Conservation (phyloP, 2,329 filamentous ascomycete genomes). For the Trichoderma afroharzianum region DNA sequence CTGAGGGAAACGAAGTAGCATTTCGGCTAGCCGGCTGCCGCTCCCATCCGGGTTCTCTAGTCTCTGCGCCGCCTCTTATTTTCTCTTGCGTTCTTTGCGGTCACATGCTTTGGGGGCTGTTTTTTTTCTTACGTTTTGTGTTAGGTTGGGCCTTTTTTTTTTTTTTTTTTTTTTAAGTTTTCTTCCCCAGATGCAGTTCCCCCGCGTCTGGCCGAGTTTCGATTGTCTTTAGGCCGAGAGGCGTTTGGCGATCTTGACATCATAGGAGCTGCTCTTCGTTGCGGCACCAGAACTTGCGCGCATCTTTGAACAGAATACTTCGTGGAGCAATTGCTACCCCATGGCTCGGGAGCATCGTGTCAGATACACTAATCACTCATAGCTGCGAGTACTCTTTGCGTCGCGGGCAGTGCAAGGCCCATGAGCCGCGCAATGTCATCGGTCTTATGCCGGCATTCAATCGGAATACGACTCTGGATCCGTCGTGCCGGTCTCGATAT, state of each 20-base stretch:
- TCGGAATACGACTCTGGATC: constrained; percentile 5
- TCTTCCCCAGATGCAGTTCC: background rate
- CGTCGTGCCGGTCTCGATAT: background rate
- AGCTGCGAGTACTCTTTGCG: background rate
- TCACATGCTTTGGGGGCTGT: background rate
- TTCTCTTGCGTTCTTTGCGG: background rate
- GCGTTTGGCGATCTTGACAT: background rate
- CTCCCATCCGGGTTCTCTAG: constrained; percentile 5
- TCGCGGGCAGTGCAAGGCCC: background rate
- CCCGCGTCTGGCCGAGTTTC: background rate
- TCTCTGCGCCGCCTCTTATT: background rate
- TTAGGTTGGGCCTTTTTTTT: background rate
- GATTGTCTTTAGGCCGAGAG: background rate
- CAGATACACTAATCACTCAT: background rate
- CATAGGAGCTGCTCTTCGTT: background rate
- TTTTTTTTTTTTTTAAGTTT: no score
- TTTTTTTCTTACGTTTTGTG: background rate
- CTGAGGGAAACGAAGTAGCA: background rate
- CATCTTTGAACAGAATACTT: background rate
- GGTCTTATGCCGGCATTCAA: constrained; percentile 14
- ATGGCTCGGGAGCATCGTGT: background rate
- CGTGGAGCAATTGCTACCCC: background rate
- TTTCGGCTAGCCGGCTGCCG: background rate
- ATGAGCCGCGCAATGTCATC: background rate
- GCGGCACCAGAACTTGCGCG: no score